Base-by-base conservation (phyloP, 2,329 filamentous ascomycete species). In the Knoxdaviesia capensis region DNA sequence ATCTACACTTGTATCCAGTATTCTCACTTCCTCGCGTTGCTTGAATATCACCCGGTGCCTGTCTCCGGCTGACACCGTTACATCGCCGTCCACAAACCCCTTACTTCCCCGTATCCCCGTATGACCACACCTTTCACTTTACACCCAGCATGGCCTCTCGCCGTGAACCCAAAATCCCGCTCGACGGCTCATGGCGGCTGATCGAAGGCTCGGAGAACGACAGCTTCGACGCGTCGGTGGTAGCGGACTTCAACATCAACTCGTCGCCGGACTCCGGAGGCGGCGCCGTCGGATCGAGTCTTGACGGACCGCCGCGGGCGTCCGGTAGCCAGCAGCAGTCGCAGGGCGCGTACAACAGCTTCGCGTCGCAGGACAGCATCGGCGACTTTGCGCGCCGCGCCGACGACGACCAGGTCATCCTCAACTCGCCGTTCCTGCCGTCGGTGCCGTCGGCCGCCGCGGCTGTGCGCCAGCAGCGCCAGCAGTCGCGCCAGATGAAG, bases 181-280 rank as follows among this genome's bases (percentile, higher is more conserved):
- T 71, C 36, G 67, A 70, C 47, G 64, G 65, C 48, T 74, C 70
- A 20, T 75, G 71, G 71, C 70, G 71, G 49, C 63, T 75, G 57
- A 69, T 75, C 8, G 71, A 75, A 44, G 69, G 66, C 43, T 58
- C 63, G 51, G 70, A 74, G 43, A 65, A 74, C 52, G 70, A 74
- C 51, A 73, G 68, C 50, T 74, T 74, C 52, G 70, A 72, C 48
- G 71, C 69, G 5, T 64, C 65, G 7, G 59, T 72, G 42, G 55
- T 72, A 10, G 62, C 65, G 6, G 60, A 63, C 20, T 20, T 20
- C 20, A 20, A 20, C 20, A 20, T 20, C 20, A 20, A 20, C 20
- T 20, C 20, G 20, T 20, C 20, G 20, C 20, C 20, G 20, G 20
- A 20, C 20, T 20, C 20, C 20, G 20, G 20, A 2, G 20, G 20